Evolutionary conservation across 352 stramenopile species (phyloP).

Genomic region (Phytophthora niederhauseri): DNA sequence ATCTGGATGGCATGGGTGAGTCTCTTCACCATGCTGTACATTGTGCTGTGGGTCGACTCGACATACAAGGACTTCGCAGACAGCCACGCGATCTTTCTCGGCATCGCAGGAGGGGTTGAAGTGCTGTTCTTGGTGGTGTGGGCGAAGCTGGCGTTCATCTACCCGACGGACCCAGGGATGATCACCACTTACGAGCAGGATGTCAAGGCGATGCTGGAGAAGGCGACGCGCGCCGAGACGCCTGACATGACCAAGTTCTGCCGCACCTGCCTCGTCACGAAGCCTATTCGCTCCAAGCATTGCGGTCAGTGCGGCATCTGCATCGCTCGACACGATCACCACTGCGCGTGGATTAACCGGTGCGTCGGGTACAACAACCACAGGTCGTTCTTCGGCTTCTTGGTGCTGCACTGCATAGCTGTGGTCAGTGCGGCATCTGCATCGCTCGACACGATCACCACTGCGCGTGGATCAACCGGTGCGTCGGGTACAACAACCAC

Average conservation of each 20-base stretch:
- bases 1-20: constrained; percentile 79
- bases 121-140: constrained; percentile 59
- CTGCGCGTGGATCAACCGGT: constrained; percentile 88
- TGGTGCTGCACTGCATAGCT: constrained; percentile 67
- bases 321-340: constrained; percentile 86
- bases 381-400: constrained; percentile 76
- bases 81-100: constrained; percentile 44
- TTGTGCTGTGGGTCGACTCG: constrained; percentile 63
- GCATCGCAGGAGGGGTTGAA: constrained; percentile 46
- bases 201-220: constrained; percentile 55
- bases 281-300: constrained; percentile 84
- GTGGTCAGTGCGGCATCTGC: constrained; percentile 72
- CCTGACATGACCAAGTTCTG: constrained; percentile 61
- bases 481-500: constrained; percentile 83
- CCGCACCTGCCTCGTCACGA: constrained; percentile 71
- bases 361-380: constrained; percentile 87
- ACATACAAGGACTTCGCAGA: constrained; percentile 45
- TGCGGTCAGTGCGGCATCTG: constrained; percentile 79
- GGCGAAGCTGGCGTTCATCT: constrained; percentile 58
- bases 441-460: constrained; percentile 89
- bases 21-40: constrained; percentile 73
- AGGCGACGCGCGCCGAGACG: constrained; percentile 47
- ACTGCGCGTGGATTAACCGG: constrained; percentile 89
- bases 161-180: constrained; percentile 58
- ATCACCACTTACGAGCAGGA: constrained; percentile 62